Evolutionary conservation across 371 early-diverging fungal species (phyloP), one percentile per base, ranked within the genome.

Genomic region (Mucor ambiguus): DNA sequence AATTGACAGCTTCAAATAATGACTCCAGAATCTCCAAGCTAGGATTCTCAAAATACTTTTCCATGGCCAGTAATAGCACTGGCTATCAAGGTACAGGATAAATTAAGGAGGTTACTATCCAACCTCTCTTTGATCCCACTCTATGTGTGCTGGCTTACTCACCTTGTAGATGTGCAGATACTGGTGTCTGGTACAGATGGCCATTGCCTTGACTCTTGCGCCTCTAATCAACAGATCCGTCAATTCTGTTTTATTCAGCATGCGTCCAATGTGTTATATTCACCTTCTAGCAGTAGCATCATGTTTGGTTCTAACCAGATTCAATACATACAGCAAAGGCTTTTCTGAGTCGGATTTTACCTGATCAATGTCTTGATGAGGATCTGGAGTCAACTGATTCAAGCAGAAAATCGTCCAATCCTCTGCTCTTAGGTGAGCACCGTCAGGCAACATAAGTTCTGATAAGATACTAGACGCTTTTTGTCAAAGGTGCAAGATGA

Each of bases 401-500:
- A 95, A 75, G 62, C 94, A 91, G 70, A 97, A 96, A 64, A 93
- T 88, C n/a, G 96, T 96, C 95, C 96, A 96, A 77, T 97, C 97
- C 69, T 93, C 93, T 43, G 92, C 88, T 41, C 96, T 87, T 48
- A 92, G 77, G 80, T 97, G 96, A 43, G 95, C 94, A 8, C 97
- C 97, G 74, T 97, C 97, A 11, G 97, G 97, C 56, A 97, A 76
- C 96, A 97, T 97, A 56, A 94, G 89, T 63, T 97, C 97, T 11
- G 97, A 96, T 41, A 97, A 80, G 52, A 90, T 80, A 67, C 93
- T 93, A 68, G 33, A 48, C 22, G 37, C 30, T 28, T 30, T 44
- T 63, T 64, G 12, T 28, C 38, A 2, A 37, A 44, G 44, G n/a
- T 18, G 9, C 20, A 44, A 44, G 44, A 44, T 44, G 44, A 44